Conservation (phyloP, 2,329 filamentous ascomycete species). For the Aspergillus uvarum region DNA sequence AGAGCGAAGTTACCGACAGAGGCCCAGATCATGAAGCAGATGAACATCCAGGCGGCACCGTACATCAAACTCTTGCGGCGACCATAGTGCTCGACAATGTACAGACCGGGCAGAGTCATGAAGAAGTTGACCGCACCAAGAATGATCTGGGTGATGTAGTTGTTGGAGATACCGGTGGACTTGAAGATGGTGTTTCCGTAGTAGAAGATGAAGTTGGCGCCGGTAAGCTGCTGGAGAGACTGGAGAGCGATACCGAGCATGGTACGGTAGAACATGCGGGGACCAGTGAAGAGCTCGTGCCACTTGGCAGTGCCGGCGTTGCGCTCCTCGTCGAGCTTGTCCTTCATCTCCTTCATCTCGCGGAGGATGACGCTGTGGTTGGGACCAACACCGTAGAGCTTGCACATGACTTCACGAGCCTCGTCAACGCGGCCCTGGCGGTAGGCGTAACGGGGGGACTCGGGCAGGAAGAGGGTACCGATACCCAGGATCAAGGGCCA, state of each 20-base stretch:
- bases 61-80: conserved; percentile 67
- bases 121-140: conserved; percentile 67
- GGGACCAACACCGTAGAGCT: conserved; percentile 56
- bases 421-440: conserved; percentile 53
- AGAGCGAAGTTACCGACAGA: conserved; percentile 54
- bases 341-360: conserved; percentile 59
- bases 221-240: conserved; percentile 50
- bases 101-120: conserved; percentile 67
- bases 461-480: conserved; percentile 57
- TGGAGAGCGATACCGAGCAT: conserved; percentile 48
- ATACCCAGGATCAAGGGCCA: conserved; percentile 56
- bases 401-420: conserved; percentile 54
- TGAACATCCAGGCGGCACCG: conserved; percentile 67
- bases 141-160: conserved; percentile 67
- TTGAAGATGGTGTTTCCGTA: conserved; percentile 62
- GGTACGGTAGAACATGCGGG: conserved; percentile 49
- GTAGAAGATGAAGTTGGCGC: conserved; percentile 54
- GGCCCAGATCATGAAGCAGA: conserved; percentile 63
- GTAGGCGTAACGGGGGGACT: conserved; percentile 61
- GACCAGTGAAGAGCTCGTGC: conserved; percentile 49
- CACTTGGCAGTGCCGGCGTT: conserved; percentile 42
- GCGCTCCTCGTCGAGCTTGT: conserved; percentile 58
- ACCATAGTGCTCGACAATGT: conserved; percentile 68
- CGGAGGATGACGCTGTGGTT: conserved; percentile 56
- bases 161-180: conserved; percentile 65